These are phyloP conservation scores for Nitzschia inconspicua DNA, from an alignment of 108 stramenopile species.

Conservation along the genomic window DNA sequence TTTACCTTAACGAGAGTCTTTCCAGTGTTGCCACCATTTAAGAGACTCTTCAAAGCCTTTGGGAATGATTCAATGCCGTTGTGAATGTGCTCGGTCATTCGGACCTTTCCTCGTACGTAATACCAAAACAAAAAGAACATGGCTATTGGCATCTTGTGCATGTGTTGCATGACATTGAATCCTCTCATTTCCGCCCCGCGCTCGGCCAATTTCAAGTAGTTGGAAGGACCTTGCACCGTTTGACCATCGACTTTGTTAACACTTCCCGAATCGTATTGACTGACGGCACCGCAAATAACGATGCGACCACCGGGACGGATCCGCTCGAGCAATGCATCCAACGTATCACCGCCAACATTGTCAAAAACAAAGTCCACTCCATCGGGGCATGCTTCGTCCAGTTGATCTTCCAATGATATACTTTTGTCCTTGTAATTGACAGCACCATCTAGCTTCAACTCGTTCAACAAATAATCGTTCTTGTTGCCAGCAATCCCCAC, in stretches of 20 bases:
- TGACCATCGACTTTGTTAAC: background rate
- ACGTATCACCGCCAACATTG: constrained; percentile 41
- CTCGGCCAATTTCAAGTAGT: constrained; percentile 43
- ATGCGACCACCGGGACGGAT: constrained; percentile 32
- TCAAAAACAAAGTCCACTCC: constrained; percentile 52
- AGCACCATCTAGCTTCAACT: constrained; percentile 12
- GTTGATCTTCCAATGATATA: constrained; percentile 14
- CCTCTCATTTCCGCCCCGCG: constrained; percentile 34
- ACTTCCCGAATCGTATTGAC: constrained; percentile 37
- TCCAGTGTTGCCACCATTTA: constrained; percentile 34
- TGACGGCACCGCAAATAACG: constrained; percentile 52
- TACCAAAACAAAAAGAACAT: constrained; percentile 17
- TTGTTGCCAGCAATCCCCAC: constrained; percentile 33
- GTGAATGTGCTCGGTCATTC: constrained; percentile 23
- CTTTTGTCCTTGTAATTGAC: constrained; percentile 40
- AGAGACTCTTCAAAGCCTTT: constrained; percentile 27
- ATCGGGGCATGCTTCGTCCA: constrained; percentile 33
- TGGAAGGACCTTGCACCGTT: constrained; percentile 25
- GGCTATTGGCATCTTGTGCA: constrained; percentile 12
- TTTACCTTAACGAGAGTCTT: constrained; percentile 32
- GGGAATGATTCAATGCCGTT: constrained; percentile 30
- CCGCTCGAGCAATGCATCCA: constrained; percentile 20
- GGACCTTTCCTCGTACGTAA: constrained; percentile 23
- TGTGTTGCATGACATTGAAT: constrained; percentile 42
- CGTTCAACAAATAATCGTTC: constrained; percentile 1